Percentiles rank a stretch among this genome's conserved stretches.
Conservation (phyloP, 768 basidiomycete species). For the Gymnopilus junonius region DNA sequence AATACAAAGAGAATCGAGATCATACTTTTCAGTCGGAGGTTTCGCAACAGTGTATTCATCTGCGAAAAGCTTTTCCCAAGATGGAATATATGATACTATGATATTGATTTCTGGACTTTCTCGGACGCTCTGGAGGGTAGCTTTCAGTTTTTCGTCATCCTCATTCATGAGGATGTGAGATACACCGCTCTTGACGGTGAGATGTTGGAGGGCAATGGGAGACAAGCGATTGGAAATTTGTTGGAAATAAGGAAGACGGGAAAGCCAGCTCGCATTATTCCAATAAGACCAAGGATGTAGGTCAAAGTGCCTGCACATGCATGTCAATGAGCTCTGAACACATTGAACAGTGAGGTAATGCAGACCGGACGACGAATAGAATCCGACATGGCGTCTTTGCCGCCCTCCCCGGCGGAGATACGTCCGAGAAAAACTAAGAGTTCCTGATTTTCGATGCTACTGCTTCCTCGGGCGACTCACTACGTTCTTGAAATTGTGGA, state of each 20-base stretch:
- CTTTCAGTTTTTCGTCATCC: background rate
- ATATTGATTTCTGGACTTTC: background rate
- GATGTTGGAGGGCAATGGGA: background rate
- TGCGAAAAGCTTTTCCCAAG: background rate
- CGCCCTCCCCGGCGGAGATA: too few relatives aligned
- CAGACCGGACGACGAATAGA: background rate
- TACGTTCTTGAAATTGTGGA: too few relatives aligned
- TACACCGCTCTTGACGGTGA: background rate
- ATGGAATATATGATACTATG: background rate
- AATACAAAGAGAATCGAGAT: background rate
- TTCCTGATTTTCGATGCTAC: too few relatives aligned
- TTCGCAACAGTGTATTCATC: background rate
- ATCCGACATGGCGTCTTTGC: too few relatives aligned
- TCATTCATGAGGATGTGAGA: background rate
- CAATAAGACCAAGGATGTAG: background rate
- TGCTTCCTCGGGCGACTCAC: too few relatives aligned
- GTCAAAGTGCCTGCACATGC: background rate
- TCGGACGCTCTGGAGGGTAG: background rate
- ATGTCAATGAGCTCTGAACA: background rate
- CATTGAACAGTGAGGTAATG: background rate
- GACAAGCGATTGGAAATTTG: constrained; percentile 1
- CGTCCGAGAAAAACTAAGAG: too few relatives aligned
- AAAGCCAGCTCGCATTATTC: constrained; percentile 2
- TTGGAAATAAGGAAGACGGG: constrained; percentile 7
- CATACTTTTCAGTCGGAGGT: background rate